Base-by-base conservation (phyloP, 805 yeast genomes). In the Debaryomyces tyrocola region DNA sequence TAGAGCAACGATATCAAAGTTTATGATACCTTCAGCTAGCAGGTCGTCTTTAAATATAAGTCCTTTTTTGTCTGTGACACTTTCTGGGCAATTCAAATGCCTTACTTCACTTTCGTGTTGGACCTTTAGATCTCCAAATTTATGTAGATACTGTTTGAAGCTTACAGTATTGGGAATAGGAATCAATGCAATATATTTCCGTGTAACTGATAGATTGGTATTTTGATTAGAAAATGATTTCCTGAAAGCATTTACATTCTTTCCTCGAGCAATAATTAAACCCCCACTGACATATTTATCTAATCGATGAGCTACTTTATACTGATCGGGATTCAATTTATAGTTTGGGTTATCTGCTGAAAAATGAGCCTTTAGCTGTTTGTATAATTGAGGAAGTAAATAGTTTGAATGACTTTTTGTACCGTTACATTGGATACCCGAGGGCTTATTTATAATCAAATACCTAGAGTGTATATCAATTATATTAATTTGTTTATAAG, bases 261-360 rank as follows among this genome's bases (percentile, higher is more conserved):
- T 34, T 33, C 44, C 43, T 40, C 63, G 36, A 5, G 59, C 51
- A 10, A 61, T 52, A 9, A 56, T 29, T 39, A 60, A 35, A 2
- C 63, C 66, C 3, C 66, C 66, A 9, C 59, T 56, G 10, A 60
- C 64, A 47, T 44, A 57, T 45, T 52, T 46, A 43, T 61, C 64
- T 15, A 61, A 43, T 28, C 66, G 44, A 37, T 57, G 62, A 4
- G 57, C 52, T 20, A 59, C 41, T 20, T 52, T 44, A 38, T 56
- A 52, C 18, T 40, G 37, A 4, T 31, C 20, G 0, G 54, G 47
- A 28, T 52, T 45, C 14, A 49, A 29, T 33, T 40, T 48, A 33
- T 33, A 41, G 17, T 44, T 46, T n/a, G 50, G 53, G 20, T 45
- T 28, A 40, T 44, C 20, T 14, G 24, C 14, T 12, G 28, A 21